Base-by-base conservation (phyloP, 306 rosid species). In the Malus asiatica region DNA sequence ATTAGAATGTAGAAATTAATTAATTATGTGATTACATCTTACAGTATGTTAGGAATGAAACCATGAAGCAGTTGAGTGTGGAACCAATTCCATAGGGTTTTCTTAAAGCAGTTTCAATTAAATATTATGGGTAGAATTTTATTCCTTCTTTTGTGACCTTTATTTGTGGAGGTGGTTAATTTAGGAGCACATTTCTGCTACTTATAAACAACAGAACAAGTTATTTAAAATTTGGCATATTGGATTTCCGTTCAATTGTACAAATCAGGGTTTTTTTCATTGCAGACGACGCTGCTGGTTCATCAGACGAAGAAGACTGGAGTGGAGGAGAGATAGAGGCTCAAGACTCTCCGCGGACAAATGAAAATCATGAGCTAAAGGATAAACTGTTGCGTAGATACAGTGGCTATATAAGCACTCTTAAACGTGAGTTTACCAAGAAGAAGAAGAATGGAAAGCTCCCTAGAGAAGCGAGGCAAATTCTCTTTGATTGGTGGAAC, bases 401-500 rank as follows among this genome's bases (percentile, higher is more conserved):
- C 59, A 86, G 89, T 10, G 92, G 96, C 77, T 86, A 87, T 78
- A 83, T 93, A 27, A 76, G 85, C 65, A 76, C 84, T 67, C 83
- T 93, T 44, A 93, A 87, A 81, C 90, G 80, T 10, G 92, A 89
- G 70, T 87, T 93, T 46, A 88, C 88, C 6, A 89, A 83, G 79
- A 84, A 77, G 57, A 88, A 87, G 83, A 93, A 86, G 87, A 88
- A 86, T 71, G 92, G 84, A 55, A 89, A 82, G 75, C 89, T 93
- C 58, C 97, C 97, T 0, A 89, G 80, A 73, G 93, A 92, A 65
- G 93, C 97, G 6, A 90, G 76, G 67, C 78, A 87, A 79, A 86
- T 76, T 66, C 83, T 93, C 55, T 86, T 81, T 33, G 84, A 87
- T 62, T 93, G 97, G 97, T 93, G 97, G 97, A 80, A 83, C 77